Evolutionary conservation across 495 filamentous ascomycete species (phyloP).

Genomic region (Neurospora intermedia): DNA sequence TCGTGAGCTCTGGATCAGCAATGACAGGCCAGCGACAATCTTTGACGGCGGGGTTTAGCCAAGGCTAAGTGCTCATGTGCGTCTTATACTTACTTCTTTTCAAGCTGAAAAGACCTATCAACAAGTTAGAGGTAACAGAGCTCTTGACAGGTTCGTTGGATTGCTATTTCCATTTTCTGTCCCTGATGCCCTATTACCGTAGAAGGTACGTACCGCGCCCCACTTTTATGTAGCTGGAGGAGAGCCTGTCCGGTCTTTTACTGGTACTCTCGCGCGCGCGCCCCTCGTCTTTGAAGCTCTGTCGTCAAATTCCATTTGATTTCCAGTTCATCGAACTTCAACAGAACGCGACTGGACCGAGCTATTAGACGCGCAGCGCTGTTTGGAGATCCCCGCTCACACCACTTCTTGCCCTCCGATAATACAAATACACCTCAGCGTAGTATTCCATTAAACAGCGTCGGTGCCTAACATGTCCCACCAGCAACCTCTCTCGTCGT

Average conservation of each 20-base stretch:
- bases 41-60: neutral
- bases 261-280: neutral
- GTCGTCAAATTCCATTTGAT: neutral
- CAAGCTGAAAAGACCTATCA: neutral
- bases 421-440: neutral
- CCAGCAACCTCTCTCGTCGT: constrained; percentile 28
- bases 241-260: neutral
- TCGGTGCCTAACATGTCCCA: constrained; percentile 9
- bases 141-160: neutral
- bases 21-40: too few species aligned
- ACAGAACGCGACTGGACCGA: neutral
- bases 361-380: neutral
- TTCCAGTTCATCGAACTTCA: neutral
- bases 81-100: neutral
- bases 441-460: neutral
- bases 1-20: neutral
- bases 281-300: neutral
- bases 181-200: neutral
- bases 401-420: neutral
- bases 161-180: neutral
- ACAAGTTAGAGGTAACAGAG: neutral
- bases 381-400: neutral
- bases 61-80: neutral
- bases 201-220: neutral
- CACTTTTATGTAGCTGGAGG: neutral